Percentiles rank a stretch among this genome's conserved stretches.
phyloP scores from a whole-genome alignment of 768 basidiomycete genomes.

The Calocybe cyanea region DNA sequence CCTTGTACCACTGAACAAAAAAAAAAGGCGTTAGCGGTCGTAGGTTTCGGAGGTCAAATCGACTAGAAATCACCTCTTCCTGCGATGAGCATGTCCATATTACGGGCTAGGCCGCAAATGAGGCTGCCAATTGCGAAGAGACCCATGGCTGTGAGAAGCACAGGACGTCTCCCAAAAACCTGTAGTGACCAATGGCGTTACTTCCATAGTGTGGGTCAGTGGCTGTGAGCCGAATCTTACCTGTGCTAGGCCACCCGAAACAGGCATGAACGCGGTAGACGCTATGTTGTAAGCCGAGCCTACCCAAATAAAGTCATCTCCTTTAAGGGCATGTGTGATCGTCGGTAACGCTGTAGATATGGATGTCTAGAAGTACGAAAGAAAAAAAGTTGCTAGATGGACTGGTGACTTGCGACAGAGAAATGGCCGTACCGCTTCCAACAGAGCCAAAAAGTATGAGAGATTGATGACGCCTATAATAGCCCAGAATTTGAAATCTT shows the following conservation, averaged over 20 bases:
- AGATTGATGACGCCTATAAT: constrained; percentile 6
- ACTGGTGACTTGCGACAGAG: no score
- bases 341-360: constrained; percentile 23
- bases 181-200: constrained; percentile 6
- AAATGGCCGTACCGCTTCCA: constrained; percentile 4
- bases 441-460: constrained; percentile 4
- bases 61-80: constrained; percentile 24
- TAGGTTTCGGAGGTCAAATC: no score
- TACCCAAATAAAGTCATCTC: constrained; percentile 40
- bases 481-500: constrained; percentile 6
- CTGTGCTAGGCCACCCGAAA: constrained; percentile 28
- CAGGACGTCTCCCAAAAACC: constrained; percentile 36
- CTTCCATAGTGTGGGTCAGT: neutral
- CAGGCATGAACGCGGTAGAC: constrained; percentile 34
- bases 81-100: constrained; percentile 39
- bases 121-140: constrained; percentile 43
- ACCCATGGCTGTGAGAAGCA: constrained; percentile 26
- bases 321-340: constrained; percentile 27
- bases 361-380: constrained; percentile 12
- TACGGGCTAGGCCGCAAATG: constrained; percentile 37
- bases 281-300: constrained; percentile 40
- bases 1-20: constrained; percentile 33
- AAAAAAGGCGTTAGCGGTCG: constrained; percentile 3
- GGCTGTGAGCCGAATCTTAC: neutral
- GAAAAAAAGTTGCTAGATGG: no score